phyloP scores from a whole-genome alignment of 2,329 filamentous ascomycete species.

The Lasiodiplodia sp. region DNA sequence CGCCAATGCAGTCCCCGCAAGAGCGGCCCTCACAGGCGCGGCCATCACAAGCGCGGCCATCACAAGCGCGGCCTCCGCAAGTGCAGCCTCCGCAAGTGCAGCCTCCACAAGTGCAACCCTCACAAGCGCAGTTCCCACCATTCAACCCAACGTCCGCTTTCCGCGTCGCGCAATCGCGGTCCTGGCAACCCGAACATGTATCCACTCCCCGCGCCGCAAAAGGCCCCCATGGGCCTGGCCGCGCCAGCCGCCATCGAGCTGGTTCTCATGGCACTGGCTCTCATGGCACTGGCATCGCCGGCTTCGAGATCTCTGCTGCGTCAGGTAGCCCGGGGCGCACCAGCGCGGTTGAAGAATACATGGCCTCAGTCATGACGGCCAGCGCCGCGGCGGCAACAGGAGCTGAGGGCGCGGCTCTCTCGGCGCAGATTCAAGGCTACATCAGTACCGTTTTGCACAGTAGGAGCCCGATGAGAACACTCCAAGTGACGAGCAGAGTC shows the following conservation, averaged over 20 bases:
- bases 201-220: not conserved
- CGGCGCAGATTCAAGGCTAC: not conserved
- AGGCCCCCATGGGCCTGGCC: not conserved
- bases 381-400: conserved; percentile 4
- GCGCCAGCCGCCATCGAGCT: not conserved
- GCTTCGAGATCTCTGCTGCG: conserved; percentile 1
- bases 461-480: not conserved
- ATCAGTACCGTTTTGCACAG: conserved; percentile 7
- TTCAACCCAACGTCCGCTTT: too few relatives aligned
- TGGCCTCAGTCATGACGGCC: conserved; percentile 5
- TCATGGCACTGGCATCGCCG: conserved; percentile 16
- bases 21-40: too few relatives aligned
- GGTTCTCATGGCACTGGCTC: conserved; percentile 2
- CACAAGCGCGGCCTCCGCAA: too few relatives aligned
- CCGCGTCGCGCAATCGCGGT: too few relatives aligned
- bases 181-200: not conserved
- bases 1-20: not conserved
- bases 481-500: conserved; percentile 3
- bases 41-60: too few relatives aligned
- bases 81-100: too few relatives aligned
- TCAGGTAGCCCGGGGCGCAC: not conserved
- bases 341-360: conserved; percentile 4
- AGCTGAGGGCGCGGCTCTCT: not conserved
- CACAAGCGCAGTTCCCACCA: too few relatives aligned
- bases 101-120: too few relatives aligned